These are phyloP conservation scores for Cutaneotrichosporon sp. DNA, from an alignment of 1,284 basidiomycete species.

Conservation along the genomic window DNA sequence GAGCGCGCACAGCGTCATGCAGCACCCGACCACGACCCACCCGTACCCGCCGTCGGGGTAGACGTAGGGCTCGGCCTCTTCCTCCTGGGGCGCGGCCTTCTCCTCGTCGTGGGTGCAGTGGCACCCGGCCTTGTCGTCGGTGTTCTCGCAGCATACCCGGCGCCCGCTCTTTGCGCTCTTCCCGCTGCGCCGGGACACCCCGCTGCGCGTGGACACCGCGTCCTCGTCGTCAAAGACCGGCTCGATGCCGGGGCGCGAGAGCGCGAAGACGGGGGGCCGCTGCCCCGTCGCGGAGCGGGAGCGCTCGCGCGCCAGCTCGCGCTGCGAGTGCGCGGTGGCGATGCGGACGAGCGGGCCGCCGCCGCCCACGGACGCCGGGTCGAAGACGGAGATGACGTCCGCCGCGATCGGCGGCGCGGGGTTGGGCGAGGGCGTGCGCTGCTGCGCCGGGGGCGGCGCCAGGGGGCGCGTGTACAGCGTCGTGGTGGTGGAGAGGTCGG, in stretches of 20 bases:
- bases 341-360: constrained; percentile 42
- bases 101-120: constrained; percentile 1
- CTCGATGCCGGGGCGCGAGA: neutral
- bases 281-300: neutral
- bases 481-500: constrained; percentile 2
- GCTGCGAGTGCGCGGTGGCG: constrained; percentile 31
- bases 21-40: constrained; percentile 42
- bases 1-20: constrained; percentile 32
- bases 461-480: neutral
- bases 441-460: neutral
- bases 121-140: neutral
- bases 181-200: neutral
- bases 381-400: constrained; percentile 38
- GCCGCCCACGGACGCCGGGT: constrained; percentile 41
- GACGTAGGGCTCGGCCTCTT: constrained; percentile 19
- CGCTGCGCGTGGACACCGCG: neutral
- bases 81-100: constrained; percentile 5
- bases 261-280: neutral
- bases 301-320: constrained; percentile 4
- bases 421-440: constrained; percentile 7
- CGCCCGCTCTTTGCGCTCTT: neutral
- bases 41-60: constrained; percentile 53
- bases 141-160: too few relatives aligned
- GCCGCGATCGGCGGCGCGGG: constrained; percentile 17
- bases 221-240: constrained; percentile 11